A percentile compares a stretch with the other conserved stretches of the same genome.
These are phyloP conservation scores for Ophiocordyceps camponoti-saundersi DNA, from an alignment of 2,329 filamentous ascomycete species.

Conservation along the genomic window DNA sequence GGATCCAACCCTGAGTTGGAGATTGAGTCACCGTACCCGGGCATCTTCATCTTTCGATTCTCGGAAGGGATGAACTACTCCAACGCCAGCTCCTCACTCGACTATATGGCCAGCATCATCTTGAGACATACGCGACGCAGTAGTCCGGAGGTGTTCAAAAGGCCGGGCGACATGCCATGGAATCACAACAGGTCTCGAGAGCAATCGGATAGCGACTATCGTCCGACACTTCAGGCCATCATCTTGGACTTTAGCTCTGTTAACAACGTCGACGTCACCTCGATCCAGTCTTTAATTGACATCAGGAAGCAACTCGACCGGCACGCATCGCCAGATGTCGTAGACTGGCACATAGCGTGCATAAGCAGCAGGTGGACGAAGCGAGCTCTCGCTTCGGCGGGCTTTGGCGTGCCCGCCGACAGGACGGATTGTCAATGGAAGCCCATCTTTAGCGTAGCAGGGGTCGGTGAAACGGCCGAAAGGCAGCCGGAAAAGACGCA, in stretches of 20 bases:
- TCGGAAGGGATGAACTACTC: constrained; percentile 39
- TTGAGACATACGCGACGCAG: constrained; percentile 28
- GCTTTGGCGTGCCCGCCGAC: constrained; percentile 28
- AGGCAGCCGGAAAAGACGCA: constrained; percentile 22
- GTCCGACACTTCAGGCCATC: constrained; percentile 36
- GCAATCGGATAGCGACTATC: constrained; percentile 14
- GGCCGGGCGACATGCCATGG: constrained; percentile 34
- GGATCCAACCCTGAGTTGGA: constrained; percentile 30
- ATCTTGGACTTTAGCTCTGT: constrained; percentile 38
- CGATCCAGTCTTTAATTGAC: constrained; percentile 35
- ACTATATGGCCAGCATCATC: constrained; percentile 27
- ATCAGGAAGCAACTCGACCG: constrained; percentile 34
- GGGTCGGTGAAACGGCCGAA: constrained; percentile 62
- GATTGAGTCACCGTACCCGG: constrained; percentile 30
- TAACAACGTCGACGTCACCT: constrained; percentile 38
- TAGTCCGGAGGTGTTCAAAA: constrained; percentile 22
- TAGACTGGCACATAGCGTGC: constrained; percentile 34
- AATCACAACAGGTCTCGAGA: constrained; percentile 31
- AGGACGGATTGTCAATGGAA: constrained; percentile 26
- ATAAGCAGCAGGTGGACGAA: constrained; percentile 38
- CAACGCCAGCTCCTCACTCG: constrained; percentile 33
- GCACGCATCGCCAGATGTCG: constrained; percentile 26
- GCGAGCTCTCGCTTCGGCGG: constrained; percentile 34
- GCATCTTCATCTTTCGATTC: constrained; percentile 38
- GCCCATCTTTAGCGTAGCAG: constrained; percentile 84